Evolutionary conservation across 345 rosid genomes (phyloP).

Genomic region (Cardamine resedifolia): DNA sequence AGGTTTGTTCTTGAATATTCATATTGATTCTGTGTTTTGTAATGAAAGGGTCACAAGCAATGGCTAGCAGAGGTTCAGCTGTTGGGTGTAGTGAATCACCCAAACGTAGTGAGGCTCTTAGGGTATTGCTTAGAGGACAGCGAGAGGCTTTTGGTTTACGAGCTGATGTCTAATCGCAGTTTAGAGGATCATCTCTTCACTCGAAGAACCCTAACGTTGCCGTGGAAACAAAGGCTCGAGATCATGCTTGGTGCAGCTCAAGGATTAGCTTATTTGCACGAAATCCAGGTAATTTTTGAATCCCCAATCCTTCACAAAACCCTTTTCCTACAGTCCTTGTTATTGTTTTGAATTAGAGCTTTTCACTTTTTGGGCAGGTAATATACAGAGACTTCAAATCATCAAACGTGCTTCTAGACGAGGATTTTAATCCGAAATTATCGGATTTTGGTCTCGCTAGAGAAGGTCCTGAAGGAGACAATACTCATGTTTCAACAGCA

Average conservation of each 20-base stretch:
- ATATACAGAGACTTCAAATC: slow-evolving; percentile 92
- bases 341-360: neutral
- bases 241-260: slow-evolving; percentile 88
- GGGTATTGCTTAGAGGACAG: slow-evolving; percentile 69
- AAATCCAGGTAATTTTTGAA: slow-evolving; percentile 28
- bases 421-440: slow-evolving; percentile 60
- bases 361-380: slow-evolving; percentile 45
- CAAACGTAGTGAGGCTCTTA: slow-evolving; percentile 80
- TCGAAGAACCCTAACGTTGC: slow-evolving; percentile 36
- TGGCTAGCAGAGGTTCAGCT: slow-evolving; percentile 91
- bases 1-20: neutral
- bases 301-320: neutral
- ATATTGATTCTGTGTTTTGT: slow-evolving; percentile 14
- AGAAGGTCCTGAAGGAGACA: slow-evolving; percentile 85
- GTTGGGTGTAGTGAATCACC: slow-evolving; percentile 79
- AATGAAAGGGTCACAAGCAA: slow-evolving; percentile 77
- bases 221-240: slow-evolving; percentile 79
- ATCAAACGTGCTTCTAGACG: slow-evolving; percentile 82
- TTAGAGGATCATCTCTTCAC: slow-evolving; percentile 81
- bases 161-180: slow-evolving; percentile 78
- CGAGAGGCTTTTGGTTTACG: slow-evolving; percentile 79
- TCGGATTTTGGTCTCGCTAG: slow-evolving; percentile 98
- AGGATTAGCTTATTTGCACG: slow-evolving; percentile 81
- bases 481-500: slow-evolving; percentile 78
- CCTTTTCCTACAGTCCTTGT: neutral